Conservation (phyloP, 108 stramenopile genomes). For the Epithemia pelagica region DNA sequence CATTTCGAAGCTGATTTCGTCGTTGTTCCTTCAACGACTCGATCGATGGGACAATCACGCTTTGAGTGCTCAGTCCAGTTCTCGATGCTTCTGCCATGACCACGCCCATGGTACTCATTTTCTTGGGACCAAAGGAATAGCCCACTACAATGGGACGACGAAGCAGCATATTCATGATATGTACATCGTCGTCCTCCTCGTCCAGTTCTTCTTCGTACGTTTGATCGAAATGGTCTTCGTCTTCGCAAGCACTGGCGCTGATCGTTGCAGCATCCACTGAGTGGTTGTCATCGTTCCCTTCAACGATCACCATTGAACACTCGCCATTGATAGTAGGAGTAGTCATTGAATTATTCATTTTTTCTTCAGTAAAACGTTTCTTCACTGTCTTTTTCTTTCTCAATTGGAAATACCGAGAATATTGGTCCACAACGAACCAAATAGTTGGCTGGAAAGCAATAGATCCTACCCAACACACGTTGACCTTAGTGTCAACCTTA, state of each 20-base stretch:
- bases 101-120: slow-evolving; percentile 84
- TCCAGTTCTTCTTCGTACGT: background rate
- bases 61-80: slow-evolving; percentile 30
- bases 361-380: no score
- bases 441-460: no score
- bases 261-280: background rate
- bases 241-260: background rate
- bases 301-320: background rate
- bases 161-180: background rate
- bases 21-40: no score
- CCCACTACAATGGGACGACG: slow-evolving; percentile 64
- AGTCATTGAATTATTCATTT: no score
- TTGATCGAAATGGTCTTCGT: background rate
- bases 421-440: no score
- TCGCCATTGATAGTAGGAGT: no score
- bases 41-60: no score
- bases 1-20: no score
- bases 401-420: no score
- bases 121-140: slow-evolving; percentile 83
- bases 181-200: background rate
- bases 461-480: no score
- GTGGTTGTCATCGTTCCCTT: background rate
- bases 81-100: slow-evolving; percentile 82
- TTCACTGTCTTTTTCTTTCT: no score
- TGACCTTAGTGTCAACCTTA: no score